Percentiles rank a stretch among this genome's conserved stretches.
Conservation (phyloP, 129 eudicot species). For the Flaveria ramosissima region DNA sequence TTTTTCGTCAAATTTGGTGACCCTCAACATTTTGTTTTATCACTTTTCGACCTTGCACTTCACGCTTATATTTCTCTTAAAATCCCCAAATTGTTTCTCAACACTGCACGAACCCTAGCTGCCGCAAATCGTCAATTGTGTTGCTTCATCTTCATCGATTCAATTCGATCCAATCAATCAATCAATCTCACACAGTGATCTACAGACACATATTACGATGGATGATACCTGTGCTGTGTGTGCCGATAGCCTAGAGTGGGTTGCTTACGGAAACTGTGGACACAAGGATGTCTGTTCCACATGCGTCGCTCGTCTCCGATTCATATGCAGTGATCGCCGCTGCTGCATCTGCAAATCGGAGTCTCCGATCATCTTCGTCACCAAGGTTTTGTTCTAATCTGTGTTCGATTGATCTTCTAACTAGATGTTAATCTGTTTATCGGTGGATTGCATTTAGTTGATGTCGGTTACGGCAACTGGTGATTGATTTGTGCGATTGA, state of each 20-base stretch:
- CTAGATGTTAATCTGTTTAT: background rate
- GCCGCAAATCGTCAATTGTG: slow-evolving; percentile 32
- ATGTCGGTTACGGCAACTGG: background rate
- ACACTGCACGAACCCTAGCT: slow-evolving; percentile 34
- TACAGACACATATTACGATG: slow-evolving; percentile 35
- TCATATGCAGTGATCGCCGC: slow-evolving; percentile 85
- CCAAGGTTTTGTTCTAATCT: slow-evolving; percentile 54
- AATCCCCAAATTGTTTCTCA: slow-evolving; percentile 21
- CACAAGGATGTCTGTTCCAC: slow-evolving; percentile 96
- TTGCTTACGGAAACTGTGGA: slow-evolving; percentile 91
- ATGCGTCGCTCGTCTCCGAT: slow-evolving; percentile 92
- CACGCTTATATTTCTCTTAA: background rate
- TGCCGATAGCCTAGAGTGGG: slow-evolving; percentile 95
- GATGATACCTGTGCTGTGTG: slow-evolving; percentile 98
- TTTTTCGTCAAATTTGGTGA: background rate
- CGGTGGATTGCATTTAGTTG: background rate
- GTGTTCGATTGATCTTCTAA: background rate
- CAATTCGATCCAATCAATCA: background rate
- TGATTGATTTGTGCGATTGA: background rate
- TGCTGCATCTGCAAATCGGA: slow-evolving; percentile 94
- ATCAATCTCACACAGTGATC: slow-evolving; percentile 17
- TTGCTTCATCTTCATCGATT: slow-evolving; percentile 10
- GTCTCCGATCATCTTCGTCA: slow-evolving; percentile 61
- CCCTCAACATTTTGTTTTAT: background rate
- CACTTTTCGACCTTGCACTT: background rate